These are phyloP conservation scores for Vaccinium macrocarpon DNA, from an alignment of 148 eudicot genomes.

Conservation along the genomic window DNA sequence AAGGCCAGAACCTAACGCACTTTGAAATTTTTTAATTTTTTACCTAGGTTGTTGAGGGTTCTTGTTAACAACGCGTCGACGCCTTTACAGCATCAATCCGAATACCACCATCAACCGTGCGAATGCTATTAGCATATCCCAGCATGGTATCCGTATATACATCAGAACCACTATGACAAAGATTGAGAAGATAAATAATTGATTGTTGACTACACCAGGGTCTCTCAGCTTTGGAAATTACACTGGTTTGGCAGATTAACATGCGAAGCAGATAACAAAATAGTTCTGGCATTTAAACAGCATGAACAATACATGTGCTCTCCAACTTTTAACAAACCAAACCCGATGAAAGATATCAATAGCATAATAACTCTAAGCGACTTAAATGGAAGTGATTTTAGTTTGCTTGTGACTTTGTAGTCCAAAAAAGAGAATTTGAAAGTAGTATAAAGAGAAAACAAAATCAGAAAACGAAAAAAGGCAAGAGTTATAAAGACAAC, in stretches of 20 bases:
- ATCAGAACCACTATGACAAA: constrained; percentile 70
- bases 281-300: not conserved
- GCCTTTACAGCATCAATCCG: constrained; percentile 95
- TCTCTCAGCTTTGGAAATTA: not conserved
- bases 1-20: constrained; percentile 21
- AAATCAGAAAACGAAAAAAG: not conserved
- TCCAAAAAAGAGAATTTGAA: not conserved
- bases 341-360: not conserved
- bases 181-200: not conserved
- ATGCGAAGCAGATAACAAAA: not conserved
- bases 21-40: constrained; percentile 69
- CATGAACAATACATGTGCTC: not conserved
- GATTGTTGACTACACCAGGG: not conserved
- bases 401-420: not conserved
- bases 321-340: not conserved
- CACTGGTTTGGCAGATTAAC: not conserved
- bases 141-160: constrained; percentile 69
- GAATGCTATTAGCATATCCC: constrained; percentile 97
- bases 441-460: not conserved
- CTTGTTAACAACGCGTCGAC: constrained; percentile 80
- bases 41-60: constrained; percentile 77
- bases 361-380: not conserved
- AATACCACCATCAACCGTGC: constrained; percentile 94
- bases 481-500: no score
- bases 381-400: not conserved